Base-by-base conservation (phyloP, 2,329 filamentous ascomycete genomes). In the Claviceps citrina region DNA sequence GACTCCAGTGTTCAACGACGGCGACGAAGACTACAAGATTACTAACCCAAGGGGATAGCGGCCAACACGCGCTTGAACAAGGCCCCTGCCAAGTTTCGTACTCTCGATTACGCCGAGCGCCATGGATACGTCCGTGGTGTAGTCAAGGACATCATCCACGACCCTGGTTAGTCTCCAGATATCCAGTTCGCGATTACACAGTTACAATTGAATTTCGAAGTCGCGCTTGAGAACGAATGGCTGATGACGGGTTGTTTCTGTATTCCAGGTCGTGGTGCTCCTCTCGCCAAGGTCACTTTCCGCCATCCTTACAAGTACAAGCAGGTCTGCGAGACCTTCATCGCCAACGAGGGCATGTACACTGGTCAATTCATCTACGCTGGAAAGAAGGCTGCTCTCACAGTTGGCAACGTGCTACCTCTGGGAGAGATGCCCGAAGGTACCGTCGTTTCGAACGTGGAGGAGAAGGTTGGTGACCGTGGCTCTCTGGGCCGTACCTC, bases 261-360 rank as follows among this genome's bases (percentile, higher is more conserved):
- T 38, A n/a, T 33, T 49, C 31, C 51, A 63, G 60, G 60, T 66
- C 87, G 91, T 72, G 91, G 91, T 73, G 86, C 93, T 68, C 91
- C 91, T 58, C 84, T 98, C 63, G 91, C 91, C 65, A 85, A 84
- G 70, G 87, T 98, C 62, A 71, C 78, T 58, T 98, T 98, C 84
- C 87, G 91, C 60, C 84, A 93, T 70, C 86, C 91, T 59, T 98
- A 98, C 82, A 78, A 80, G 69, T 96, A 84, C 83, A 94, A 93
- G 81, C 81, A 87, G 65, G 73, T 86, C 66, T 89, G 82, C 67
- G 87, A 98, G 81, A 98, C 91, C 57, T 95, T 98, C 81, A 98
- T 98, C 64, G 91, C 91, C 70, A 98, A 96, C 73, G 91, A 96
- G 77, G 91, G 91, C 74, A 95, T 96, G 87, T 98, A 96, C 84